A percentile compares a stretch with the other conserved stretches of the same genome.
Evolutionary conservation across 2,329 filamentous ascomycete species (phyloP).

Genomic region (Ascochyta fabae): DNA sequence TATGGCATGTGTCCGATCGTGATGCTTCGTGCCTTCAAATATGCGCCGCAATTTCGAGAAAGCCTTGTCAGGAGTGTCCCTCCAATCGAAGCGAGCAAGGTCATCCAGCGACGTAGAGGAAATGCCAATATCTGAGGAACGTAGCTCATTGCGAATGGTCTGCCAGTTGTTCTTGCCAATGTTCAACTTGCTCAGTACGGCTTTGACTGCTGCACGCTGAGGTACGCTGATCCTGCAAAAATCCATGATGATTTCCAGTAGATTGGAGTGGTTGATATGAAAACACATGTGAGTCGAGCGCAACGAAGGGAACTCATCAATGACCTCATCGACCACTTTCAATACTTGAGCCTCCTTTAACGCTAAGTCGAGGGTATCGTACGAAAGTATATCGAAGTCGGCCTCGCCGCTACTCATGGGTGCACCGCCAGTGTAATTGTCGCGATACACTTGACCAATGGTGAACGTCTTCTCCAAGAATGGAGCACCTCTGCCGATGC

Average conservation of each 20-base stretch:
- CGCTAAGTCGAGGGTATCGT: constrained; percentile 78
- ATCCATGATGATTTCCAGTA: constrained; percentile 88
- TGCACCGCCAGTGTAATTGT: constrained; percentile 78
- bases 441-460: constrained; percentile 87
- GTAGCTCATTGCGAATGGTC: constrained; percentile 80
- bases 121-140: constrained; percentile 80
- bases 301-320: constrained; percentile 78
- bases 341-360: constrained; percentile 92
- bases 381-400: constrained; percentile 94
- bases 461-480: constrained; percentile 78
- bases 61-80: constrained; percentile 75
- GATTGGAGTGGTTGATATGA: constrained; percentile 84
- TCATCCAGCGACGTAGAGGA: constrained; percentile 91
- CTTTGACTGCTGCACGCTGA: constrained; percentile 75
- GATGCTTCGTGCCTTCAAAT: constrained; percentile 61
- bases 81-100: constrained; percentile 87
- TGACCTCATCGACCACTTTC: constrained; percentile 92
- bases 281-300: constrained; percentile 80
- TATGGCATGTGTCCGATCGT: constrained; percentile 59
- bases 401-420: constrained; percentile 86
- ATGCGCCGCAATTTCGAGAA: constrained; percentile 67
- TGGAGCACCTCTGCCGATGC: constrained; percentile 73
- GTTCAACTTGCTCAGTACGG: constrained; percentile 85
- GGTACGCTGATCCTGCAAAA: constrained; percentile 78
- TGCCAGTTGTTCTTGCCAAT: constrained; percentile 81